Evolutionary conservation across 768 basidiomycete species (phyloP), one percentile per base, ranked within the genome.

Genomic region (Rhodosporidiobolus sp.): DNA sequence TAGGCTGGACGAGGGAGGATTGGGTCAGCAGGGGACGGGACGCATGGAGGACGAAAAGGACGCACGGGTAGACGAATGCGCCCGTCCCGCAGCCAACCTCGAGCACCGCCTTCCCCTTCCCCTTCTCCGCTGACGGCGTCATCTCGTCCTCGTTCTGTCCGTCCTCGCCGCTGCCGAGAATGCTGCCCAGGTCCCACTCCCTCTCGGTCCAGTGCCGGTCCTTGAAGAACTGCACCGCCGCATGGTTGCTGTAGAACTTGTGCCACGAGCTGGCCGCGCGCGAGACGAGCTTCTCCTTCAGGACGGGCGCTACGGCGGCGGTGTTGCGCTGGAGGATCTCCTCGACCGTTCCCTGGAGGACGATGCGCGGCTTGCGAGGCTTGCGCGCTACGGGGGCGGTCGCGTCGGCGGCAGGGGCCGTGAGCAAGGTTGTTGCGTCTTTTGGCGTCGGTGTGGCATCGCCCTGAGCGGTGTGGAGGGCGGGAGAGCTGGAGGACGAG

Each of bases 41-140:
- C 4, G 16, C 14, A 43, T 24, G 4, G 54, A 49, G 11, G 67
- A 5, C 22, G 19, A 32, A 20, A 17, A n/a, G 52, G 9, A 56
- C 74, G 45, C n/a, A 76, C 75, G 75, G 71, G 38, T 70, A 76
- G 32, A 76, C 63, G 45, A 73, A 73, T 22, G 71, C 72, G 17
- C 75, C 75, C 16, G 72, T 73, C 24, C 75, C 75, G 35, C 75
- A 76, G 0, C 75, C 75, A 6, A 70, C 69, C 48, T 76, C 75
- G 22, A 76, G 65, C 9, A 76, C 66, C 11, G 63, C 61, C 46
- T 68, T 73, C 2, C 69, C 65, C 57, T 69, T 69, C 10, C 74
- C 74, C 32, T 69, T 75, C 3, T 53, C 54, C 34, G 22, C 48
- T 19, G 16, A 34, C 20, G 14, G 14, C 11, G n/a, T 10, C 11